Evolutionary conservation across 306 rosid species (phyloP).

Genomic region (Medicago arabica): DNA sequence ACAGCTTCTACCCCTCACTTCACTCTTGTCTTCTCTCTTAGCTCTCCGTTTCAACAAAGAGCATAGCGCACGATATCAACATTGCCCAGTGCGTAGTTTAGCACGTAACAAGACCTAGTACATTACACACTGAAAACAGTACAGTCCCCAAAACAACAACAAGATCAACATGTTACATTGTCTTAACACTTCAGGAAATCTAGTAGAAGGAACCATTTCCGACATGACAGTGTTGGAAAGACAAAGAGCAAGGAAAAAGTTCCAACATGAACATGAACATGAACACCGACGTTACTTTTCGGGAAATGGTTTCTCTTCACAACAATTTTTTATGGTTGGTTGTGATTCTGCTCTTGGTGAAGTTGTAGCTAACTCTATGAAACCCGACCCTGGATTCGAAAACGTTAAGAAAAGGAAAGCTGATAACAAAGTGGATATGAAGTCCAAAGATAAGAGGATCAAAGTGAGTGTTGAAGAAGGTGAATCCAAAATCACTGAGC

Average conservation of each 20-base stretch:
- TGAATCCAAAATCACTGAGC: slow-evolving; percentile 70
- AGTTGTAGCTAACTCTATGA: slow-evolving; percentile 45
- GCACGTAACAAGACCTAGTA: background rate
- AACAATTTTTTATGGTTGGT: slow-evolving; percentile 31
- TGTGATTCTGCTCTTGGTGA: slow-evolving; percentile 46
- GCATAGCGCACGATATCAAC: no score
- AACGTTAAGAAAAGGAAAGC: slow-evolving; percentile 69
- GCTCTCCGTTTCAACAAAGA: no score
- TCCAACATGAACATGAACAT: slow-evolving; percentile 47
- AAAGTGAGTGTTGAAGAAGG: slow-evolving; percentile 67
- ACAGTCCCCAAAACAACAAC: no score
- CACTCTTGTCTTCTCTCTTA: background rate
- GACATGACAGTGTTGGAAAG: slow-evolving; percentile 61
- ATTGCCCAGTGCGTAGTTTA: background rate
- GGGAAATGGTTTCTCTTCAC: no score
- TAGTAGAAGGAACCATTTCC: slow-evolving; percentile 38
- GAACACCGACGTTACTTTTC: no score
- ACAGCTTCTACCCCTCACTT: slow-evolving; percentile 16
- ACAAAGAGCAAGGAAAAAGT: slow-evolving; percentile 50
- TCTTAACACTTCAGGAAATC: slow-evolving; percentile 49
- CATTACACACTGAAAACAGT: no score
- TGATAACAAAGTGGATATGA: slow-evolving; percentile 44
- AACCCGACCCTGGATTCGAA: no score
- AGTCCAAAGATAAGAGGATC: slow-evolving; percentile 55
- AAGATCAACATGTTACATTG: slow-evolving; percentile 54